Evolutionary conservation across 306 rosid genomes (phyloP), one percentile per base, ranked within the genome.

Genomic region (Ammopiptanthus mongolicus): DNA sequence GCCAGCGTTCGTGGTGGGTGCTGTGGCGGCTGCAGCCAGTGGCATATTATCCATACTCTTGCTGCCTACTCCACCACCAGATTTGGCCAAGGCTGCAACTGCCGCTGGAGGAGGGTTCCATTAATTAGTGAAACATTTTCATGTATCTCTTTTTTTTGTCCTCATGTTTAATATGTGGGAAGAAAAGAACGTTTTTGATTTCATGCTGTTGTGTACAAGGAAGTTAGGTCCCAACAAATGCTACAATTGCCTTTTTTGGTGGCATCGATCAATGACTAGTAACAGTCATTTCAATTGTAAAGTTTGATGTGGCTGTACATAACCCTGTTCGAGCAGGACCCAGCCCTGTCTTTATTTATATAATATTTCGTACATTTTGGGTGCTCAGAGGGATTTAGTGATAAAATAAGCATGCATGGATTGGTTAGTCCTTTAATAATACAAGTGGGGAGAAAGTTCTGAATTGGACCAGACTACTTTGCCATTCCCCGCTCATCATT

Each of bases 1-100:
- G 65, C 96, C 98, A 0, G 98, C 97, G 0, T 95, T 95, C 22
- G 89, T 95, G 70, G 86, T 85, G 71, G 98, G 88, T 0, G 96
- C 90, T 0, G 39, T 95, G 15, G 82, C 97, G 0, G 95, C 98
- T 0, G 72, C 81, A 0, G 74, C 64, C 1, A 91, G 98, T 39
- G 89, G 93, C 10, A 36, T 84, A 3, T 70, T 90, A 5, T 88
- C 98, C 0, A 21, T 95, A n/a, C 6, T 82, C n/a, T 5, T 91
- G 83, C 80, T 91, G 19, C 97, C 97, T 2, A 86, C 96, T 17
- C 91, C 91, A 33, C 86, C 91, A 4, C 84, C 90, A 0, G 93
- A 91, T 17, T 21, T 71, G 84, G 71, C 73, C 48, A 84, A 88
- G 63, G 37, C 65, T 0, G 81, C 39, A 34, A 37, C 75, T 2